Evolutionary conservation across 2,329 filamentous ascomycete species (phyloP), one percentile per base, ranked within the genome.

Genomic region (Fusarium pseudocircinatum): DNA sequence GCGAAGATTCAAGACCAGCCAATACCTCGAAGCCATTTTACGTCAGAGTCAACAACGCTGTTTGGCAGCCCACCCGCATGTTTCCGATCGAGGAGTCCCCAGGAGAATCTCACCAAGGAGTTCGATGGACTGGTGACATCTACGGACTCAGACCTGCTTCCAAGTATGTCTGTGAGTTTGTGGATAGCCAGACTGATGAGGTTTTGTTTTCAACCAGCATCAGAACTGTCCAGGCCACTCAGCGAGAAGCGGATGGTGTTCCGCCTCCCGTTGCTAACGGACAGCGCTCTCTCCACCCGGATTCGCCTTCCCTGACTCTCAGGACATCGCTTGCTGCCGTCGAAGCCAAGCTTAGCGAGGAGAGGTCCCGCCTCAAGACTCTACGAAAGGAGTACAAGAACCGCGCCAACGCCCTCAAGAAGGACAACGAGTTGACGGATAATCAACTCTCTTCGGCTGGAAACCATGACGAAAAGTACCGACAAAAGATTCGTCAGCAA

Each of bases 51-150:
- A 95, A 96, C 81, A 91, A 94, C 57, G 92, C 93, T 15, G 88
- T 91, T 69, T 96, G 93, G 93, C 93, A 93, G 78, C 93, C 93
- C 4, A 93, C 92, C 16, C 88, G 92, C 74, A 94, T 95, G 78
- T 87, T 88, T 65, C 84, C 87, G 36, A 82, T 88, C 40, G 76
- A 82, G 28, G 78, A 82, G 50, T 70, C 71, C 22, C 75, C 81
- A 12, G 79, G 80, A 42, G 76, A 79, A 9, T 70, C 81, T 47
- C 80, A 81, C 28, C 76, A 78, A n/a, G 85, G 85, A 24, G 86
- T 86, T 50, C 87, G 88, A 52, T 95, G 92, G 91, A 90, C 89
- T 34, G 93, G 93, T 15, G 90, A 91, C 70, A 91, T 92, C n/a
- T 91, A 91, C 75, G 90, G 89, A 36, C 83, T 92, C 58, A 88